Conservation (phyloP, 2,329 filamentous ascomycete genomes). For the Monosporascus sp. region DNA sequence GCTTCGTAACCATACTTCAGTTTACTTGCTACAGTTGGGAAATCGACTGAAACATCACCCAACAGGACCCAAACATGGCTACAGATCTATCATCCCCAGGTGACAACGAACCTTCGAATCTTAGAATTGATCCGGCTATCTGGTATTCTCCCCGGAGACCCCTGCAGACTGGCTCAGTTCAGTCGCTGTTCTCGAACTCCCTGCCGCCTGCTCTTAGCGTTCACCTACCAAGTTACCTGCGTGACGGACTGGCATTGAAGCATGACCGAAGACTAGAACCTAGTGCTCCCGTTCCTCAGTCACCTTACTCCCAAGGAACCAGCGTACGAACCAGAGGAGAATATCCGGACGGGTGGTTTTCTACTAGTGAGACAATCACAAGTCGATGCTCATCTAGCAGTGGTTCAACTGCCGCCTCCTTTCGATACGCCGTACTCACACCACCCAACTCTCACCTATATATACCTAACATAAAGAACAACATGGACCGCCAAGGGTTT, state of each 20-base stretch:
- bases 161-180: not conserved
- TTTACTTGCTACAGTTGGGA: not conserved
- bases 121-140: not conserved
- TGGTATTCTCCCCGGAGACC: not conserved
- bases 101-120: not conserved
- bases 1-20: not conserved
- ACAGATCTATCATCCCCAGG: not conserved
- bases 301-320: not conserved
- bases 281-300: too few species aligned
- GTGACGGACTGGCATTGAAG: not conserved
- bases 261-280: not conserved
- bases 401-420: too few species aligned
- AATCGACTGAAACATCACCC: too few species aligned
- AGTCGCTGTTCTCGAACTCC: not conserved
- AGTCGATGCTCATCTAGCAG: too few species aligned
- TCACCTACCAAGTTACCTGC: not conserved
- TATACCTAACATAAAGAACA: too few species aligned
- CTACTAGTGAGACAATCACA: not conserved
- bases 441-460: too few species aligned
- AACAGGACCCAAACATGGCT: not conserved
- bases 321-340: not conserved
- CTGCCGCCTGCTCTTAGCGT: not conserved
- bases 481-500: too few species aligned
- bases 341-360: not conserved
- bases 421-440: too few species aligned